phyloP scores from a whole-genome alignment of 2,329 filamentous ascomycete species.

The Trichophyton rubrum region DNA sequence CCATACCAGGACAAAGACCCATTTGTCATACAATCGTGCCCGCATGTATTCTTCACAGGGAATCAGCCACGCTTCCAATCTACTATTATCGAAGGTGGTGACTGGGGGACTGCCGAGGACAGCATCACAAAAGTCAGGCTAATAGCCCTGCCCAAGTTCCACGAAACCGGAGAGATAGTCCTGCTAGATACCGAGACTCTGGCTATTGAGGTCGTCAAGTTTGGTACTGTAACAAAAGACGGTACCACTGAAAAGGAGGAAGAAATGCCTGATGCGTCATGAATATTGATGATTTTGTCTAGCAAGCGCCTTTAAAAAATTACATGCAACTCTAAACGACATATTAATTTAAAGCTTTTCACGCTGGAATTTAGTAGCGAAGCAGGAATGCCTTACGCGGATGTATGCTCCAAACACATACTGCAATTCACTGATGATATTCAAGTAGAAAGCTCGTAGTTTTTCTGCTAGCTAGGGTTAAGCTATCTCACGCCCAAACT shows the following conservation, averaged over 20 bases:
- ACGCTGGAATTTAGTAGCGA: not conserved
- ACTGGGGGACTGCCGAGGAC: slow-evolving; percentile 25
- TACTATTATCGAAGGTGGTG: slow-evolving; percentile 44
- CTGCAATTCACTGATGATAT: too few species aligned
- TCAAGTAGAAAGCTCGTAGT: too few species aligned
- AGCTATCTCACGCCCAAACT: too few species aligned
- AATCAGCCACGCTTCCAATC: slow-evolving; percentile 71
- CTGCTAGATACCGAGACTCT: slow-evolving; percentile 77
- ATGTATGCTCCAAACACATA: too few species aligned
- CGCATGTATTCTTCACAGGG: slow-evolving; percentile 83
- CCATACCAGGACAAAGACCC: slow-evolving; percentile 91
- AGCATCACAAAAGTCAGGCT: slow-evolving; percentile 50
- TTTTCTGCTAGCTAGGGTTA: too few species aligned
- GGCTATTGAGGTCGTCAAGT: slow-evolving; percentile 59
- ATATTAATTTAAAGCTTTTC: not conserved
- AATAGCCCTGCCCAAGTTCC: slow-evolving; percentile 73
- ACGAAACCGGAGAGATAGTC: slow-evolving; percentile 63
- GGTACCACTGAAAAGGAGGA: not conserved
- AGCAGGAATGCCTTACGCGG: too few species aligned
- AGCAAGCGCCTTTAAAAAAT: not conserved
- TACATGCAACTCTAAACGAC: not conserved
- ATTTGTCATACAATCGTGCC: slow-evolving; percentile 72
- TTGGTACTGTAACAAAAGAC: slow-evolving; percentile 20
- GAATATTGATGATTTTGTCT: not conserved
- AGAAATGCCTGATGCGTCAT: slow-evolving; percentile 3